Base-by-base conservation (phyloP, 2,329 filamentous ascomycete species). In the Lachnellula subtilissima region DNA sequence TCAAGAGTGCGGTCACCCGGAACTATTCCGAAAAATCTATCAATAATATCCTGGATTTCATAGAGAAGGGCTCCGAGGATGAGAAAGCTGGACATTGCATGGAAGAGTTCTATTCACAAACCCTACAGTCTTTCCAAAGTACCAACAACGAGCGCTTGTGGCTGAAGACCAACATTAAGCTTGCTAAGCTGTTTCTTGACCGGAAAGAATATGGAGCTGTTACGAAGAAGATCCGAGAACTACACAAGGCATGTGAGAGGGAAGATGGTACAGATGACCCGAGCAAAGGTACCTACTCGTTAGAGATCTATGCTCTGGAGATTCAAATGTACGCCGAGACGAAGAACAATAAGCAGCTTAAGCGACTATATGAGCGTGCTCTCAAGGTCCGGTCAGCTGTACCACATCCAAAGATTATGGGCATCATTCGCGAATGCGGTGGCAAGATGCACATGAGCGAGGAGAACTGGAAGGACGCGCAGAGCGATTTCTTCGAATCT, bases 391-490 rank as follows among this genome's bases (percentile, higher is more conserved):
- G 91, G 60, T 97, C 94, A n/a, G 94, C 94, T 0, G 94, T 99
- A 12, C 93, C 94, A 40, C 94, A 99, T 74, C 94, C 94, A 57
- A 96, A 96, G 75, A 96, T 99, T 71, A 97, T 97, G 91, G 94
- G 94, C 51, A 93, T 99, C 71, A 99, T 99, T 70, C 88, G 93
- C 53, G 94, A 99, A 76, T 99, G 94, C 71, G 94, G 94, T 67
- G 94, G 94, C 66, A 99, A 99, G 79, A 99, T 99, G 94, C 92
- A 97, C 76, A 97, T 99, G 94, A 94, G 89, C 72, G 94, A 99
- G 78, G 94, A 97, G 76, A 97, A 97, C 72, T 99, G 94, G 94
- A 91, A 94, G 71, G 90, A 92, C 68, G 94, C 94, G 1, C 92
- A 97, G 74, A 93, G 86, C 66, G 94, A 97, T 76, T 99, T 99